Base-by-base conservation (phyloP, 768 basidiomycete species). In the Lactarius pseudohatsudake region DNA sequence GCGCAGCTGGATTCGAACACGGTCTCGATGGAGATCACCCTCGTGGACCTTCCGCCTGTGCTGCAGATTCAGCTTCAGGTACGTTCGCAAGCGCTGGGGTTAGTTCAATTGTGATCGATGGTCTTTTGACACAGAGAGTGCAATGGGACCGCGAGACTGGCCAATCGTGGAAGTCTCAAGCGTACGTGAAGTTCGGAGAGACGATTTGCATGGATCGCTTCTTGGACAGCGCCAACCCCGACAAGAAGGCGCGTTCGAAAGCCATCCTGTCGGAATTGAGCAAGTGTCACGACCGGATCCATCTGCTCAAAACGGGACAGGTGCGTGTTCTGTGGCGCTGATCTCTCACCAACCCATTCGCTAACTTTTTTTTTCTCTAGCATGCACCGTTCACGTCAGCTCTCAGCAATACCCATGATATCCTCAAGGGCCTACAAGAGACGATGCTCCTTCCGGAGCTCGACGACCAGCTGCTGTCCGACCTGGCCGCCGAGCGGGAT, bases 31-130 rank as follows among this genome's bases (percentile, higher is more conserved):
- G 92, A 96, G 71, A 86, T 96, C 20, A 85, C 88, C 7, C 79
- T 96, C 30, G 86, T 96, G 4, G 89, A 96, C 67, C 80, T 94
- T 18, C 97, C 97, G 1, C 92, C 94, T 2, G 76, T 98, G 58
- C 78, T 99, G 43, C 97, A 99, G 74, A 91, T 99, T 54, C 97
- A 99, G 75, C 84, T 99, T 10, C 94, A 98, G 85, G 96, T 94
- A 60, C 67, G 83, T 71, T 11, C 43, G 22, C 36, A 36, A 34
- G 34, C 61, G 59, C 13, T 11, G 41, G 38, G 38, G 13, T 40
- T 0, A 0, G 15, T 28, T 13, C 22, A 32, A n/a, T n/a, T 22
- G n/a, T 22, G 45, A n/a, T 57, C 57, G 30, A 57, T n/a, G 20
- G 59, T 28, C 2, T 32, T 34, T 22, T 4, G 10, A n/a, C n/a